These are phyloP conservation scores for Curvularia sp. DNA, from an alignment of 2,329 filamentous ascomycete genomes.

Conservation along the genomic window DNA sequence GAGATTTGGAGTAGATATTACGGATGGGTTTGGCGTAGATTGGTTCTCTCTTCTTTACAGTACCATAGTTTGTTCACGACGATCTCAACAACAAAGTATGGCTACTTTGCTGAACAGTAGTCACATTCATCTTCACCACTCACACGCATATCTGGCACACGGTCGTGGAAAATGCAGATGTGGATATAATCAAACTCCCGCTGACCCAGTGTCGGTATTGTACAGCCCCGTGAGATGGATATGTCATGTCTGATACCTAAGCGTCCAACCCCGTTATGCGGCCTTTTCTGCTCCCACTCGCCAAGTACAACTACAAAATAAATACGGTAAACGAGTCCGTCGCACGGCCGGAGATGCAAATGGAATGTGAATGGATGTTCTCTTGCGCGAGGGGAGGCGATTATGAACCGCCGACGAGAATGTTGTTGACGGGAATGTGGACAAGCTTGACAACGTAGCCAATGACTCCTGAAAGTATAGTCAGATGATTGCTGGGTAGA, in stretches of 20 bases:
- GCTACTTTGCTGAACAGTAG: neutral
- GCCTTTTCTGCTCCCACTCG: conserved; percentile 2
- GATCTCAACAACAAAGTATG: neutral
- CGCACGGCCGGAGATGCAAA: conserved; percentile 18
- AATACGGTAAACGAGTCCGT: conserved; percentile 26
- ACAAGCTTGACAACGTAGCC: conserved; percentile 62
- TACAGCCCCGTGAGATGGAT: conserved; percentile 38
- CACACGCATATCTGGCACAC: neutral
- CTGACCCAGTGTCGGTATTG: conserved; percentile 41
- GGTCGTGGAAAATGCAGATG: conserved; percentile 27
- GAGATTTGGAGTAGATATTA: neutral
- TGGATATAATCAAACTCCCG: conserved; percentile 49
- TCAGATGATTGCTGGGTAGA: neutral
- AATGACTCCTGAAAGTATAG: conserved; percentile 49
- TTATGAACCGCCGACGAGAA: conserved; percentile 56
- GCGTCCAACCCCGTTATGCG: conserved; percentile 9
- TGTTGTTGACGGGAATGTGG: conserved; percentile 63
- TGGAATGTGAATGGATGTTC: conserved; percentile 20
- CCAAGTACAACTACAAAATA: conserved; percentile 23
- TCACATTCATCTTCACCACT: neutral
- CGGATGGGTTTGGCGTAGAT: neutral
- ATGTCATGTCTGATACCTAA: conserved; percentile 15
- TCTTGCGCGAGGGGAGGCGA: conserved; percentile 6
- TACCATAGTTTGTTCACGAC: neutral
- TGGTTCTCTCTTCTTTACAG: neutral